Evolutionary conservation across 2,329 filamentous ascomycete genomes (phyloP).

Genomic region (Neonectria punicea): DNA sequence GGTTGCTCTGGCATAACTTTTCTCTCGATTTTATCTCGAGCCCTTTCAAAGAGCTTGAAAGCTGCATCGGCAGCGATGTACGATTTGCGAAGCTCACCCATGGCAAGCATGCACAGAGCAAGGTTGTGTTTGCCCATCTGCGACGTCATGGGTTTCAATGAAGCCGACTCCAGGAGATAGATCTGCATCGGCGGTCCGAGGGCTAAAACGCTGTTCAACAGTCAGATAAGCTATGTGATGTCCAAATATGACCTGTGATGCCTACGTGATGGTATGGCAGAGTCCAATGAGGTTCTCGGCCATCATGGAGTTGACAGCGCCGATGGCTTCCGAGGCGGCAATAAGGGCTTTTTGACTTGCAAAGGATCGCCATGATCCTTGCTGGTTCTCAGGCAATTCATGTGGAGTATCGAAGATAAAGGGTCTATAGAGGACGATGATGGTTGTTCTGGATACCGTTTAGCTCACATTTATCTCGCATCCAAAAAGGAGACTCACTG

Average conservation of each 20-base stretch:
- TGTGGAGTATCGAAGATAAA: slow-evolving; percentile 5
- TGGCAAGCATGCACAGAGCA: slow-evolving; percentile 23
- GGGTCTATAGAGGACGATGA: slow-evolving; percentile 18
- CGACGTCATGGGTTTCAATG: slow-evolving; percentile 1
- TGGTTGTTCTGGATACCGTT: neutral
- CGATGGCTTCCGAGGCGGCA: slow-evolving; percentile 11
- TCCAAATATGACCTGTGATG: neutral
- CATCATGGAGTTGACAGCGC: slow-evolving; percentile 18
- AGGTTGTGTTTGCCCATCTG: slow-evolving; percentile 24
- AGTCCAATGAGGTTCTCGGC: slow-evolving; percentile 13
- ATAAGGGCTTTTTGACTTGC: slow-evolving; percentile 13
- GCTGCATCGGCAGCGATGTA: slow-evolving; percentile 22
- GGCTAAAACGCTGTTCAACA: slow-evolving; percentile 5
- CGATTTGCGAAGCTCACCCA: slow-evolving; percentile 16
- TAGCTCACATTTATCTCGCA: neutral
- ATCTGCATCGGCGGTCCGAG: slow-evolving; percentile 26
- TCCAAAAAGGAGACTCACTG: neutral
- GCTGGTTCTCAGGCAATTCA: neutral
- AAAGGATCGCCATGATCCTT: neutral
- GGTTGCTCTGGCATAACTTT: neutral
- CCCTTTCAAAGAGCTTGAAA: slow-evolving; percentile 20
- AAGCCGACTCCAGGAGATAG: slow-evolving; percentile 26
- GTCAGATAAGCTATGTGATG: neutral
- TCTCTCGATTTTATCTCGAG: neutral
- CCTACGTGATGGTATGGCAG: slow-evolving; percentile 15